A percentile compares a stretch with the other conserved stretches of the same genome.
Evolutionary conservation across 2,329 filamentous ascomycete species (phyloP).

Genomic region (Aspergillus sp.): DNA sequence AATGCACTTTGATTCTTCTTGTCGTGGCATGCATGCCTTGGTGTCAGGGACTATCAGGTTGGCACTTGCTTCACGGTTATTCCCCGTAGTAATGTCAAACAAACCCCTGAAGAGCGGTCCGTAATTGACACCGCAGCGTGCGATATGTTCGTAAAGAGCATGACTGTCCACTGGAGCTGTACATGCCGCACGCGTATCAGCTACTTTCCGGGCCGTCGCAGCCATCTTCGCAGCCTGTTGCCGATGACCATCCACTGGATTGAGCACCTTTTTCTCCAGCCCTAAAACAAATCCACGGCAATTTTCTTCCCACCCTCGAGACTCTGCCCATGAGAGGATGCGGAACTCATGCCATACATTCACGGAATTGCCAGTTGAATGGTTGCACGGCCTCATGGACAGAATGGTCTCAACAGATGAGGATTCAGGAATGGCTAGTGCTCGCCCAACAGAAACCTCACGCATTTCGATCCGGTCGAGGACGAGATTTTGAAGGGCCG

Average conservation of each 20-base stretch:
- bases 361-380: slow-evolving; percentile 25
- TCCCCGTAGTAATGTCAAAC: neutral
- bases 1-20: slow-evolving; percentile 37
- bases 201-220: neutral
- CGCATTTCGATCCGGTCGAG: slow-evolving; percentile 42
- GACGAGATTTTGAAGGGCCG: slow-evolving; percentile 16
- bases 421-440: slow-evolving; percentile 42
- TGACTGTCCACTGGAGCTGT: neutral
- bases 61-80: neutral
- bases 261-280: neutral
- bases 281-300: slow-evolving; percentile 14
- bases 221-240: neutral
- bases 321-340: slow-evolving; percentile 18
- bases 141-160: slow-evolving; percentile 40
- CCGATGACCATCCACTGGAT: neutral
- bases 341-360: slow-evolving; percentile 21
- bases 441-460: slow-evolving; percentile 41
- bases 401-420: slow-evolving; percentile 45
- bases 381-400: slow-evolving; percentile 31
- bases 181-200: neutral
- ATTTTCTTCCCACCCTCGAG: slow-evolving; percentile 20
- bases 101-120: slow-evolving; percentile 47
- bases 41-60: slow-evolving; percentile 27
- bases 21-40: slow-evolving; percentile 38
- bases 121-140: slow-evolving; percentile 43